Percentiles rank a stretch among this genome's conserved stretches.
phyloP scores from a whole-genome alignment of 2,329 filamentous ascomycete genomes.

The Colletotrichum theobromicola region DNA sequence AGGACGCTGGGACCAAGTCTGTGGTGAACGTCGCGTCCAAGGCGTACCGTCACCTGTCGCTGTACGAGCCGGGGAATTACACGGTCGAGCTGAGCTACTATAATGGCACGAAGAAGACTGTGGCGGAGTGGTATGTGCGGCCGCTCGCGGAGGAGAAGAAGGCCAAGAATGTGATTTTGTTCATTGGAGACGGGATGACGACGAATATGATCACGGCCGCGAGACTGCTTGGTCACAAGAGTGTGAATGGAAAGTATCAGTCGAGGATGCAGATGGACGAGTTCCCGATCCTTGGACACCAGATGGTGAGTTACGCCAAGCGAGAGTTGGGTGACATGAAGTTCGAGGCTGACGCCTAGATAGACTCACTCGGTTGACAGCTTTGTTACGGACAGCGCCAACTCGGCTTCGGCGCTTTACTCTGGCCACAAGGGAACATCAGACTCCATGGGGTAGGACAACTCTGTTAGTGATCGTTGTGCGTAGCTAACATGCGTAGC shows the following conservation, averaged over 20 bases:
- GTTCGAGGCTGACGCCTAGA: not conserved
- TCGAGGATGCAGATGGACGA: conserved; percentile 77
- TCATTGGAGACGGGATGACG: conserved; percentile 75
- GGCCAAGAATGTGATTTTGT: conserved; percentile 85
- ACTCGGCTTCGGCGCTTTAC: conserved; percentile 82
- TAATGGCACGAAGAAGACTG: conserved; percentile 67
- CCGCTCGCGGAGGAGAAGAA: conserved; percentile 72
- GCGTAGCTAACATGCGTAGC: conserved; percentile 31
- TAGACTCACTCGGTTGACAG: conserved; percentile 80
- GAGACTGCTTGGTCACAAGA: conserved; percentile 80
- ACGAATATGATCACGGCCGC: conserved; percentile 82
- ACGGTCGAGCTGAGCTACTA: conserved; percentile 79
- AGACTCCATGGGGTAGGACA: conserved; percentile 73
- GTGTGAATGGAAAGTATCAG: conserved; percentile 84
- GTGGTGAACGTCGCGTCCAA: conserved; percentile 83
- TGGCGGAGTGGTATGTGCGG: conserved; percentile 78
- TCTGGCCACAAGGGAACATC: conserved; percentile 84
- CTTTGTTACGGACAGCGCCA: conserved; percentile 87
- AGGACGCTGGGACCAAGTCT: conserved; percentile 71
- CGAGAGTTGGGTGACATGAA: too few species aligned
- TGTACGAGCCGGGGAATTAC: conserved; percentile 82
- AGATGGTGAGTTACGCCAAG: conserved; percentile 57
- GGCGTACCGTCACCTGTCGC: conserved; percentile 74
- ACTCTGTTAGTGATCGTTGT: too few species aligned
- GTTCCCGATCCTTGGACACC: conserved; percentile 82